Evolutionary conservation across 805 yeast genomes (phyloP).

Genomic region (Cyberlindnera maclurae): DNA sequence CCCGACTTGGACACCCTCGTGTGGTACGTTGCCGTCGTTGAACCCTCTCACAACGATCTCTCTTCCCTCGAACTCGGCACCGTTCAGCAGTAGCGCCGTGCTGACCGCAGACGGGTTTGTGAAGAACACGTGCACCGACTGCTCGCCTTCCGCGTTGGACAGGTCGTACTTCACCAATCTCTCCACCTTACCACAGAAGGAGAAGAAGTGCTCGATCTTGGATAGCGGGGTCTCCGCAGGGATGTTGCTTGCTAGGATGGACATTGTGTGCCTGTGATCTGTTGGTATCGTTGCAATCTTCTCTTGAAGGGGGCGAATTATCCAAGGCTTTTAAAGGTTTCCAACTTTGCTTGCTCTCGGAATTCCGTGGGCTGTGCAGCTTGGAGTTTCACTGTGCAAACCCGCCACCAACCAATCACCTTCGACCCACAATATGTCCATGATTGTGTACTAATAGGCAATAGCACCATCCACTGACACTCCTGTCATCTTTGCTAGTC

Average conservation of each 20-base stretch:
- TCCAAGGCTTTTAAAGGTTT: background rate
- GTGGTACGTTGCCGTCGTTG: constrained; percentile 19
- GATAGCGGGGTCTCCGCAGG: constrained; percentile 41
- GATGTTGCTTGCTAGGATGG: constrained; percentile 47
- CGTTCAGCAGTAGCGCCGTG: constrained; percentile 64
- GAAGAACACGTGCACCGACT: constrained; percentile 41
- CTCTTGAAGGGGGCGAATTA: background rate
- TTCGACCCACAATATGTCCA: no score
- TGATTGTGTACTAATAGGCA: no score
- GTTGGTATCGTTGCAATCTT: background rate
- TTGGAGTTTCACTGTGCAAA: no score
- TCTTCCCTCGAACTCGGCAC: constrained; percentile 63
- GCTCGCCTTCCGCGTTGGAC: constrained; percentile 7
- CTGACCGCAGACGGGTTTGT: constrained; percentile 52
- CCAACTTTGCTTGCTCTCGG: no score
- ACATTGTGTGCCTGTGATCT: background rate
- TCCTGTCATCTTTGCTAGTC: no score
- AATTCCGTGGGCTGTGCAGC: no score
- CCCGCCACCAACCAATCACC: no score
- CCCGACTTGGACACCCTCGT: constrained; percentile 16
- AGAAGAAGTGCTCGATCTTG: constrained; percentile 58
- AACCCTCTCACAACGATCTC: constrained; percentile 38
- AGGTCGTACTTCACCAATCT: constrained; percentile 15
- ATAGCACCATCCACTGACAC: no score
- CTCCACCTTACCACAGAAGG: constrained; percentile 60